These are phyloP conservation scores for Colletotrichum sp. DNA, from an alignment of 2,329 filamentous ascomycete species.

Conservation along the genomic window DNA sequence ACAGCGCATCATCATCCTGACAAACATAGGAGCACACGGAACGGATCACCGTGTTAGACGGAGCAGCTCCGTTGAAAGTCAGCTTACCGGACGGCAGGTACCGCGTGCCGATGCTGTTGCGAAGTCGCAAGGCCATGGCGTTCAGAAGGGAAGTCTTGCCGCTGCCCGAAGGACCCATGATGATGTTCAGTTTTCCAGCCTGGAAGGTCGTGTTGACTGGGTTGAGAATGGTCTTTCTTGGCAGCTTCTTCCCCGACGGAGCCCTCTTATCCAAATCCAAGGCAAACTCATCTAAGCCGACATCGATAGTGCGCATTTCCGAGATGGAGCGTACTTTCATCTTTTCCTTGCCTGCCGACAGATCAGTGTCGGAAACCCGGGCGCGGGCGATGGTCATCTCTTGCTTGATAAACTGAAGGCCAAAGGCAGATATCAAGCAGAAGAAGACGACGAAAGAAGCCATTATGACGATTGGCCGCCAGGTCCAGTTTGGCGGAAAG, in stretches of 20 bases:
- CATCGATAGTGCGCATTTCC: slow-evolving; percentile 64
- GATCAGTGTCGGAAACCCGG: slow-evolving; percentile 62
- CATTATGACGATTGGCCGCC: slow-evolving; percentile 67
- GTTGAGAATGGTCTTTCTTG: slow-evolving; percentile 66
- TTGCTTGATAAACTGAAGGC: slow-evolving; percentile 68
- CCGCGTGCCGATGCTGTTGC: slow-evolving; percentile 63
- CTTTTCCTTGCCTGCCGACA: slow-evolving; percentile 74
- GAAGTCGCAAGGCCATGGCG: slow-evolving; percentile 71
- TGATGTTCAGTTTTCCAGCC: slow-evolving; percentile 73
- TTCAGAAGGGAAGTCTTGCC: slow-evolving; percentile 80
- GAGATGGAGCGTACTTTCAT: slow-evolving; percentile 59
- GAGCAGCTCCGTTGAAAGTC: slow-evolving; percentile 72
- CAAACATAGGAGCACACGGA: slow-evolving; percentile 80
- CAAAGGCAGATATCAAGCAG: slow-evolving; percentile 62
- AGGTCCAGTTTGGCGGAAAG: slow-evolving; percentile 71
- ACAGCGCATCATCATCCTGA: slow-evolving; percentile 77
- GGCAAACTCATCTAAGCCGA: slow-evolving; percentile 68
- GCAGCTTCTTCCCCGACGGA: slow-evolving; percentile 53
- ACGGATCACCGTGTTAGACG: slow-evolving; percentile 71
- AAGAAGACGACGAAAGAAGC: slow-evolving; percentile 69
- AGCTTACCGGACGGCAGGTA: slow-evolving; percentile 69
- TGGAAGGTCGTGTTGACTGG: slow-evolving; percentile 71
- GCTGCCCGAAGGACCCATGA: slow-evolving; percentile 81
- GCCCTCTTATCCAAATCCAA: slow-evolving; percentile 69
- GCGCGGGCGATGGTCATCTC: slow-evolving; percentile 74